A percentile compares a stretch with the other conserved stretches of the same genome.
phyloP scores from a whole-genome alignment of 2,329 filamentous ascomycete genomes.

The Apiospora pterosperma region DNA sequence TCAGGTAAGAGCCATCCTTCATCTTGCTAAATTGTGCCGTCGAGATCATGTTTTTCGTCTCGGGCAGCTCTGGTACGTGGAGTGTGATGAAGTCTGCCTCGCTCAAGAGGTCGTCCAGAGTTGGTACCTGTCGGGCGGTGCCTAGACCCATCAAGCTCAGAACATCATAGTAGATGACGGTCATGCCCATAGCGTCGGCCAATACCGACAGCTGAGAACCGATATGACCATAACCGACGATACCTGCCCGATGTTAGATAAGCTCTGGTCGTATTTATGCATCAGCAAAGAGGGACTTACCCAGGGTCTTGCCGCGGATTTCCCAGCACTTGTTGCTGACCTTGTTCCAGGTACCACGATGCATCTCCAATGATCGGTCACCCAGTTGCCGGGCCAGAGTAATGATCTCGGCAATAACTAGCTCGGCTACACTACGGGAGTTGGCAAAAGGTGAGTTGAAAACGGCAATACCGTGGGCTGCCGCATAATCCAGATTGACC shows the following conservation, averaged over 20 bases:
- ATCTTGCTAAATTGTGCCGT: constrained; percentile 75
- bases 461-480: constrained; percentile 83
- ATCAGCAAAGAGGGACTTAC: constrained; percentile 36
- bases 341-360: constrained; percentile 96
- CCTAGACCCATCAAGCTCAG: constrained; percentile 93
- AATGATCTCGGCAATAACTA: constrained; percentile 94
- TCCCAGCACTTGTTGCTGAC: constrained; percentile 97
- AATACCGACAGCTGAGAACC: constrained; percentile 93
- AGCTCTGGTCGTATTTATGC: no score
- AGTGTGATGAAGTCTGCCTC: constrained; percentile 89
- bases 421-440: constrained; percentile 91
- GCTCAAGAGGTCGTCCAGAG: constrained; percentile 70
- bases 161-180: constrained; percentile 95
- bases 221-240: constrained; percentile 96
- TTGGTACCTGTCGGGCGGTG: constrained; percentile 78
- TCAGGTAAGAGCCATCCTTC: constrained; percentile 89
- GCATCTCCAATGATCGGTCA: constrained; percentile 91
- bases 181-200: constrained; percentile 97
- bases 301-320: constrained; percentile 93
- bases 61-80: constrained; percentile 88
- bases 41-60: constrained; percentile 93
- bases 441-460: constrained; percentile 99
- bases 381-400: constrained; percentile 85
- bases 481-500: constrained; percentile 81
- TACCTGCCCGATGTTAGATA: constrained; percentile 47